Evolutionary conservation across 1,284 basidiomycete species (phyloP), one percentile per base, ranked within the genome.

Genomic region (Violaceomyces palustris): DNA sequence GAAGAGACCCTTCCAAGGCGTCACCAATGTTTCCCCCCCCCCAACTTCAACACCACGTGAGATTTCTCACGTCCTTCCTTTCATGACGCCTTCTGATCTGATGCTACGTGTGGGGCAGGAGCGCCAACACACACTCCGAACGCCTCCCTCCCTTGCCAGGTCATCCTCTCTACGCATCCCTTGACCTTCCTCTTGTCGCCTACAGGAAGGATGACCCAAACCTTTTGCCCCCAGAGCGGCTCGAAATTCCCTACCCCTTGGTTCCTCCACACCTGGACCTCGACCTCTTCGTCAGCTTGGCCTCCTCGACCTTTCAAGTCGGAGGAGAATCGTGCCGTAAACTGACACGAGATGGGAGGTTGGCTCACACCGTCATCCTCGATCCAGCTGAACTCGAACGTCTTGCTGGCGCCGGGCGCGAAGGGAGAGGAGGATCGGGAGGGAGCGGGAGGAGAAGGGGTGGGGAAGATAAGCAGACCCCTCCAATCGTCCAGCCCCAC

Each of bases 341-440:
- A 45, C 21, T 72, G 59, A 1, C n/a, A n/a, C n/a, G 72, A 61
- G 27, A 59, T 65, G 2, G 45, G 62, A 0, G 73, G 74, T 4
- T 69, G 60, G 4, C 74, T 74, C 33, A 75, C 75, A 19, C 75
- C 76, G 50, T 77, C 75, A 45, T 77, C 76, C 42, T 77, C 76
- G 21, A 67, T 73, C 75, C 75, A 77, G 4, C 45, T 45, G 29
- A 73, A 74, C 19, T 42, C 9, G 30, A 38, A 34, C 41, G 66
- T 21, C 21, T 39, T 33, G 14, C 28, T 28, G 21, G 48, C 38
- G 14, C 38, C 36, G n/a, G 43, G 21, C 59, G 54, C 12, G 68
- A 63, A 11, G 76, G 75, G n/a, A n/a, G n/a, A n/a, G n/a, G n/a
- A n/a, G n/a, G n/a, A n/a, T n/a, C n/a, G n/a, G n/a, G n/a, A n/a